phyloP scores from a whole-genome alignment of 495 filamentous ascomycete genomes.

The Endocarpon pusillum region DNA sequence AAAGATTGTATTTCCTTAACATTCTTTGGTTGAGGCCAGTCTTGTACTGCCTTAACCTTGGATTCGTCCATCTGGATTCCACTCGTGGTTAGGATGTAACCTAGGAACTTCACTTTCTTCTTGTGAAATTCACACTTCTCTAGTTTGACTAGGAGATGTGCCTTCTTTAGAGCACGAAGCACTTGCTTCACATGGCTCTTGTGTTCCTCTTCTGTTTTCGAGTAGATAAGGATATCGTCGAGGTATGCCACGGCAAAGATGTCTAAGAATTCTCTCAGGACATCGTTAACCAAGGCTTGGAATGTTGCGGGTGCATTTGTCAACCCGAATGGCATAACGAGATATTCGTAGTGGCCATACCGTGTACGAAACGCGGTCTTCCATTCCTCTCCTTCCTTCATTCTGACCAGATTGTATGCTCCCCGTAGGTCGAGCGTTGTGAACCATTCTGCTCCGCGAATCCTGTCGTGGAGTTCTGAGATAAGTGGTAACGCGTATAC shows the following conservation, averaged over 20 bases:
- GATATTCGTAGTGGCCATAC: constrained; percentile 14
- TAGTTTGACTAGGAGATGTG: constrained; percentile 9
- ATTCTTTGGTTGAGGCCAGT: constrained; percentile 3
- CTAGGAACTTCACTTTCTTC: constrained; percentile 14
- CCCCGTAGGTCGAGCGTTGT: constrained; percentile 4
- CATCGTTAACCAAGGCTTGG: constrained; percentile 14
- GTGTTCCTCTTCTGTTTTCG: constrained; percentile 7
- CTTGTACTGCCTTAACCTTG: constrained; percentile 8
- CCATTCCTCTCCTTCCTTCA: background rate
- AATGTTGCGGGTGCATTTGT: constrained; percentile 15
- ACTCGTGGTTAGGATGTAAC: constrained; percentile 13
- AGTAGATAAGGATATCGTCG: constrained; percentile 21
- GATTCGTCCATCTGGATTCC: constrained; percentile 14
- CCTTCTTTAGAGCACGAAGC: constrained; percentile 2
- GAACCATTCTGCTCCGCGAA: constrained; percentile 2
- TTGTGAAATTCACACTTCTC: constrained; percentile 19
- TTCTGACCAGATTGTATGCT: constrained; percentile 3
- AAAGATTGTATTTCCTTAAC: constrained; percentile 10
- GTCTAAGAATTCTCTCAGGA: constrained; percentile 8
- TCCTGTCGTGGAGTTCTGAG: constrained; percentile 1
- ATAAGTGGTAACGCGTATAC: constrained; percentile 4
- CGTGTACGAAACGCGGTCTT: constrained; percentile 2
- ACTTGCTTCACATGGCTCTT: constrained; percentile 6
- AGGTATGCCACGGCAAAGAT: constrained; percentile 15
- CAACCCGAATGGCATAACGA: constrained; percentile 16